These are phyloP conservation scores for Taphrina wiesneri DNA, from an alignment of 1,139 yeast species.

Conservation along the genomic window DNA sequence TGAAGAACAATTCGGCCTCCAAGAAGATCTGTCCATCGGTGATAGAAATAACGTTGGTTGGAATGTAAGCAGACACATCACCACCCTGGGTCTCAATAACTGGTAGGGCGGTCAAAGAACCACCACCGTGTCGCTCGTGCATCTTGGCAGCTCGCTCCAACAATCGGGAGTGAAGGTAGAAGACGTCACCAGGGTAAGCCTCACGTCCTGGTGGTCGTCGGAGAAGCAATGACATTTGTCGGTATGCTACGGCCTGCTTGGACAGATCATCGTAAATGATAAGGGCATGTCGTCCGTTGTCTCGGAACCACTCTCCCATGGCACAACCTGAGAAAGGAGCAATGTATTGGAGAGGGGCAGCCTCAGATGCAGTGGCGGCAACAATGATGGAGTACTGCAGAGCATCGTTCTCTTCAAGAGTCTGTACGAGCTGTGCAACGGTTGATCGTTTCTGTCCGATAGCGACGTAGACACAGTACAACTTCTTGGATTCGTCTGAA, in stretches of 20 bases:
- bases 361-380: slow-evolving; percentile 99
- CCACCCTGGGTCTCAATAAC: slow-evolving; percentile 99
- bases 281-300: slow-evolving; percentile 96
- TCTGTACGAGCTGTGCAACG: slow-evolving; percentile 98
- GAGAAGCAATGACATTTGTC: slow-evolving; percentile 96
- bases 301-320: slow-evolving; percentile 99
- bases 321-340: slow-evolving; percentile 99
- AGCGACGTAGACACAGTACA: slow-evolving; percentile 99
- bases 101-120: slow-evolving; percentile 95
- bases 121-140: slow-evolving; percentile 85
- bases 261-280: slow-evolving; percentile 97
- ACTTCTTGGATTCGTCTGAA: slow-evolving; percentile 91
- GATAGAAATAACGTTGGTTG: slow-evolving; percentile 92
- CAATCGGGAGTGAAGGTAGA: slow-evolving; percentile 94
- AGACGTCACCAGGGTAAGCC: slow-evolving; percentile 97
- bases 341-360: slow-evolving; percentile 99
- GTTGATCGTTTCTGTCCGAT: slow-evolving; percentile 99
- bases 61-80: slow-evolving; percentile 97
- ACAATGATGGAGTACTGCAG: slow-evolving; percentile 96
- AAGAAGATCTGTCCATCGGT: slow-evolving; percentile 98
- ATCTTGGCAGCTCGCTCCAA: slow-evolving; percentile 98
- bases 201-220: slow-evolving; percentile 98
- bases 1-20: slow-evolving; percentile 99
- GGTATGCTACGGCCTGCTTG: slow-evolving; percentile 99
- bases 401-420: slow-evolving; percentile 97